Percentiles rank a stretch among this genome's conserved stretches.
Evolutionary conservation across 164 flowering plant genomes (phyloP).

Genomic region (Nelumbo lutea): DNA sequence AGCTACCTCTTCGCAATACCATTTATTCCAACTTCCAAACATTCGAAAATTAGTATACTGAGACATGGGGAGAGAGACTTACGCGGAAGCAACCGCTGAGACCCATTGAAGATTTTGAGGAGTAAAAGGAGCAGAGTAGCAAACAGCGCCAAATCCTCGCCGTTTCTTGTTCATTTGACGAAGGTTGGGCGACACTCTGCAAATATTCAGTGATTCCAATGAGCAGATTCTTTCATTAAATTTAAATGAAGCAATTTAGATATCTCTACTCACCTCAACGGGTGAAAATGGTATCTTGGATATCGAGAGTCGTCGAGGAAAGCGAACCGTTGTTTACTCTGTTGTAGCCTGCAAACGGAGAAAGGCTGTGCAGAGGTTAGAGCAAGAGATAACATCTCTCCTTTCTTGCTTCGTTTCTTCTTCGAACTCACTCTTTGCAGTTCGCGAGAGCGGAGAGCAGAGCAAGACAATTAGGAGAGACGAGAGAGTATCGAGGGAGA

Average conservation of each 20-base stretch:
- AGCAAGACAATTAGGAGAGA: too few species aligned
- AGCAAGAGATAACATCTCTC: slow-evolving; percentile 2
- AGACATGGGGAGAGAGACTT: slow-evolving; percentile 6
- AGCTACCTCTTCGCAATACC: neutral
- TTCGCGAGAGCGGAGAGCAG: too few species aligned
- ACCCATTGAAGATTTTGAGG: slow-evolving; percentile 46
- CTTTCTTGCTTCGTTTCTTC: neutral
- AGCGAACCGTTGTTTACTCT: neutral
- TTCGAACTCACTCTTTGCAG: neutral
- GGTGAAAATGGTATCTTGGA: neutral
- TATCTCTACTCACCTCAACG: neutral
- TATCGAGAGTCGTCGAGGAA: neutral
- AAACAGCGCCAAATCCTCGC: slow-evolving; percentile 38
- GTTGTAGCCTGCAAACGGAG: slow-evolving; percentile 4
- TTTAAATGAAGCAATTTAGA: neutral
- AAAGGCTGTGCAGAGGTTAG: neutral
- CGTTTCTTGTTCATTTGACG: slow-evolving; percentile 15
- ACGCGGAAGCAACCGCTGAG: slow-evolving; percentile 47
- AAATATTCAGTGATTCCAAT: neutral
- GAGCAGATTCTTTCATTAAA: neutral
- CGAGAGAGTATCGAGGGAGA: too few species aligned
- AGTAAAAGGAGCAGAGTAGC: slow-evolving; percentile 35
- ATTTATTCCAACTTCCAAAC: too few species aligned
- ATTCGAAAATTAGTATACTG: too few species aligned
- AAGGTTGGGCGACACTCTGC: slow-evolving; percentile 19